Conservation (phyloP, 1,284 basidiomycete genomes). For the Hymenochaete sp. region DNA sequence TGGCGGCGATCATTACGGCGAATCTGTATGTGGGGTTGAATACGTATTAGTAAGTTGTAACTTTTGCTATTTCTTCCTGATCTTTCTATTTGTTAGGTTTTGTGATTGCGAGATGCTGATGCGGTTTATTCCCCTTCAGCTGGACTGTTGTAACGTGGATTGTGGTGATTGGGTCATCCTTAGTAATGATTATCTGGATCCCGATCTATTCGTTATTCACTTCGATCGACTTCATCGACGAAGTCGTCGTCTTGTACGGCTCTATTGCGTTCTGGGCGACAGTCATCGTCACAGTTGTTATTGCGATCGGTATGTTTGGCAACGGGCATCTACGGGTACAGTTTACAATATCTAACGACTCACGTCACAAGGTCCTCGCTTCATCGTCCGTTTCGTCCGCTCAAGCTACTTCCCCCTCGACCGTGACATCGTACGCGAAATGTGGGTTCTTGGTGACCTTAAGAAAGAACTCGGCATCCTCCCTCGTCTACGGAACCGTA, state of each 20-base stretch:
- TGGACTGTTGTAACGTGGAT: slow-evolving; percentile 87
- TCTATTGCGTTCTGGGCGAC: slow-evolving; percentile 79
- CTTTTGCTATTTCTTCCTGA: neutral
- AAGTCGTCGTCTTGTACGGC: slow-evolving; percentile 67
- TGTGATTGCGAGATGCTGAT: too few species aligned
- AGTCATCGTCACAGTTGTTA: slow-evolving; percentile 55
- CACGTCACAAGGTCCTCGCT: slow-evolving; percentile 50
- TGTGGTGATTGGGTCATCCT: slow-evolving; percentile 68
- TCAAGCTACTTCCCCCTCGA: slow-evolving; percentile 66
- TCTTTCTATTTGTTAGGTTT: too few species aligned
- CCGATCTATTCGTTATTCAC: slow-evolving; percentile 74
- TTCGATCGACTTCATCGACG: slow-evolving; percentile 63
- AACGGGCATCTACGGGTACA: slow-evolving; percentile 15
- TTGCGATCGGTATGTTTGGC: slow-evolving; percentile 58
- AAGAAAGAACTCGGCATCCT: slow-evolving; percentile 75
- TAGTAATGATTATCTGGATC: slow-evolving; percentile 80
- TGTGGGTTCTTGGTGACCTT: slow-evolving; percentile 79
- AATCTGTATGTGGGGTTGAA: slow-evolving; percentile 86
- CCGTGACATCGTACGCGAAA: slow-evolving; percentile 82
- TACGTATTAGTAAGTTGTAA: slow-evolving; percentile 68
- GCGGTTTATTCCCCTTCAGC: slow-evolving; percentile 33
- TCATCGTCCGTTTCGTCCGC: slow-evolving; percentile 60
- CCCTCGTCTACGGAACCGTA: too few species aligned
- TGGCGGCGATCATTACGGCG: slow-evolving; percentile 79
- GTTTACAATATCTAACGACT: slow-evolving; percentile 16